Percentiles rank a stretch among this genome's conserved stretches.
Conservation (phyloP, 495 filamentous ascomycete genomes). For the Chaetomium cochliodes region DNA sequence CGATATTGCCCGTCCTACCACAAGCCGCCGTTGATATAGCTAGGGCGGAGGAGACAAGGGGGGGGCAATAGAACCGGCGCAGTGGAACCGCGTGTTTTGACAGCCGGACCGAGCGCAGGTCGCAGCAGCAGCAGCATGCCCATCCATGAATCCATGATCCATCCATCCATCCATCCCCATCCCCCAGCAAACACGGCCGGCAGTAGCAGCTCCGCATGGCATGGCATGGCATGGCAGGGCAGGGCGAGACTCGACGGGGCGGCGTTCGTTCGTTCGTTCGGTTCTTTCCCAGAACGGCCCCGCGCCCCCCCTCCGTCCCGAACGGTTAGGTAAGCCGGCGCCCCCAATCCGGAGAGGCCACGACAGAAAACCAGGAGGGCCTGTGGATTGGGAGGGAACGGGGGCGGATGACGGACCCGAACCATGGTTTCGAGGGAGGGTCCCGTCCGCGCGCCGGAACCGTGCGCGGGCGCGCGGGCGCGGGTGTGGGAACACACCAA, state of each 20-base stretch:
- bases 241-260: too few relatives aligned
- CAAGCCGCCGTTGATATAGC: background rate
- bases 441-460: constrained; percentile 8
- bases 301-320: too few relatives aligned
- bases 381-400: background rate
- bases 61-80: background rate
- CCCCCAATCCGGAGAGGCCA: constrained; percentile 19
- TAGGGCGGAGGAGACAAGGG: background rate
- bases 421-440: constrained; percentile 10
- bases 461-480: constrained; percentile 4
- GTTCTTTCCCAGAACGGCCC: too few relatives aligned
- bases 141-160: too few relatives aligned
- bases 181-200: background rate
- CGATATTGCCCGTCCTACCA: background rate
- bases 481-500: background rate
- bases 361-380: constrained; percentile 5
- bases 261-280: too few relatives aligned
- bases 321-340: background rate
- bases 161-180: too few relatives aligned
- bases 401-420: constrained; percentile 10
- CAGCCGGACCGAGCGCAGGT: background rate
- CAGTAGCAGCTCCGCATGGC: background rate
- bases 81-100: constrained; percentile 2
- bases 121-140: too few relatives aligned
- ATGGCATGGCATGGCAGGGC: too few relatives aligned